Conservation (phyloP, 495 filamentous ascomycete species). For the Annulohypoxylon bovei region DNA sequence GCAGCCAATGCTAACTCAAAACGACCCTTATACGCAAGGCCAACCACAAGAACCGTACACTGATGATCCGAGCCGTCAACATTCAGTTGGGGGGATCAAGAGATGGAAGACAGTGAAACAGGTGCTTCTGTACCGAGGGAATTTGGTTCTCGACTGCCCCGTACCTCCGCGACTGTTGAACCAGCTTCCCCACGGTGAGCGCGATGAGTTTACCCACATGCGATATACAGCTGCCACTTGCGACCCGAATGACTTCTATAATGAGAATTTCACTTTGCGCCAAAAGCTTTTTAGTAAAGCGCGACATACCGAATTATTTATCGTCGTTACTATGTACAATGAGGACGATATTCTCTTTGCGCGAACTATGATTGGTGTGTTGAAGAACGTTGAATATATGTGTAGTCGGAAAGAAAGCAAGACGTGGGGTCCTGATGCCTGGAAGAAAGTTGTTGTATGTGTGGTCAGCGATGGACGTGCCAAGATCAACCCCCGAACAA, state of each 20-base stretch:
- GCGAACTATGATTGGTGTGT: conserved; percentile 94
- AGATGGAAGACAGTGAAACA: conserved; percentile 99
- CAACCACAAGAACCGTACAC: conserved; percentile 57
- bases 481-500: conserved; percentile 95
- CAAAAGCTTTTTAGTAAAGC: conserved; percentile 95
- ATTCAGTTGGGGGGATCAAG: conserved; percentile 69
- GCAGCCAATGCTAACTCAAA: conserved; percentile 61
- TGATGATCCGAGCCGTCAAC: conserved; percentile 61
- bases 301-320: conserved; percentile 94
- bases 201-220: conserved; percentile 99
- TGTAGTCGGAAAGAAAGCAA: conserved; percentile 88
- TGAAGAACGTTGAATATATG: conserved; percentile 99
- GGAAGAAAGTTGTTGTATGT: conserved; percentile 99
- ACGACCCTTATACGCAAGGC: conserved; percentile 53
- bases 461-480: conserved; percentile 97
- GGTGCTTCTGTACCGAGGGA: conserved; percentile 94
- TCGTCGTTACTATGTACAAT: conserved; percentile 99
- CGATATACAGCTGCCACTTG: conserved; percentile 96
- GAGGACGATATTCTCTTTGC: conserved; percentile 98
- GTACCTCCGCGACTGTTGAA: conserved; percentile 89
- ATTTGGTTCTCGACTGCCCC: conserved; percentile 96
- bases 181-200: conserved; percentile 86
- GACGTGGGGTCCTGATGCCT: conserved; percentile 98
- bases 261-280: conserved; percentile 89
- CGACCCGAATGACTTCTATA: conserved; percentile 88